Evolutionary conservation across 371 early-diverging fungal species (phyloP), one percentile per base, ranked within the genome.

Genomic region (Saksenaea vasiformis): DNA sequence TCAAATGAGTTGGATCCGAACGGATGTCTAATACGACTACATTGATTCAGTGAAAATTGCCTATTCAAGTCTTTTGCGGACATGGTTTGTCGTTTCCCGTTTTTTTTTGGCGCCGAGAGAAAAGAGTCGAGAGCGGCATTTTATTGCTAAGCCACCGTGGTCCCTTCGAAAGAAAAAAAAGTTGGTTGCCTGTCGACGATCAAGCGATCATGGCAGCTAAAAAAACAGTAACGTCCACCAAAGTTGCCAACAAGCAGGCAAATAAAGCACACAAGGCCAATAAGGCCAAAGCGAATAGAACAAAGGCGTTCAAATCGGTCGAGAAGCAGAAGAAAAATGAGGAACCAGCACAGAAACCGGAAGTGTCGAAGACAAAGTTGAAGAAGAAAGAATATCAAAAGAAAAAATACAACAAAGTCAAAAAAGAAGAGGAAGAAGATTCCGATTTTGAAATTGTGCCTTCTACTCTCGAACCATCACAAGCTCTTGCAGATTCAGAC

Each of bases 301-400:
- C 37, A 58, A 11, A 19, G 13, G n/a, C 36, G 5, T 7, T 7
- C 36, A 54, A 57, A 53, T 22, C 39, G 51, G 36, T 37, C 10
- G 22, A 15, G 56, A 44, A 15, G 26, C 11, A 58, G 0, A 47
- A 44, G 51, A 54, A 47, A 17, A 54, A 66, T 51, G 34, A 58
- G 4, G 61, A 69, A 54, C 31, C 60, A n/a, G 54, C 61, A 43
- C 41, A 61, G 15, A 56, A 60, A 28, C 39, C 61, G 4, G 41
- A 61, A 11, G 13, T 59, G 24, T 74, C 78, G 0, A 70, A 64
- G 9, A 68, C 74, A n/a, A 68, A 72, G 56, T 34, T 70, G 19
- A 74, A 71, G 56, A 72, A 70, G 58, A 60, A 70, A 35, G 78
- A 74, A 39, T 74, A 57, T 17, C 78, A 77, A 54, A 72, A 70